These are phyloP conservation scores for Stromatinia cepivora DNA, from an alignment of 2,329 filamentous ascomycete genomes.

Conservation along the genomic window DNA sequence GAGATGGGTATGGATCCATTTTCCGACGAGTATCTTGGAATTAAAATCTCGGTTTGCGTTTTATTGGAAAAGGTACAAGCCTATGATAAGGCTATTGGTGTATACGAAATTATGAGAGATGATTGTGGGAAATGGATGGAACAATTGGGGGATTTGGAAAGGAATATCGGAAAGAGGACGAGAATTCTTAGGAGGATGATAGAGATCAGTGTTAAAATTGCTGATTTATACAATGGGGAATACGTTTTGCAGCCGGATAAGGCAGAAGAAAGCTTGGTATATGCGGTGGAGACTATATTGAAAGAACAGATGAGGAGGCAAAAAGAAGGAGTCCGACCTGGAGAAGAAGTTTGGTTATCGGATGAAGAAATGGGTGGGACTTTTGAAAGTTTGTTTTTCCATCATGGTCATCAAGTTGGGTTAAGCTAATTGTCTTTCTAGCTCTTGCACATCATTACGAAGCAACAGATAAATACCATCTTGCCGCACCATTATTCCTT, in stretches of 20 bases:
- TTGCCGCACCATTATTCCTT: constrained; percentile 83
- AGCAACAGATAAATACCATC: constrained; percentile 70
- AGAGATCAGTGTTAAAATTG: constrained; percentile 78
- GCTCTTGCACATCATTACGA: constrained; percentile 78
- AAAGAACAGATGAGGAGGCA: constrained; percentile 63
- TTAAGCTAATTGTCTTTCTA: constrained; percentile 41
- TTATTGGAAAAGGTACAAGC: constrained; percentile 78
- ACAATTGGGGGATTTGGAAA: constrained; percentile 54
- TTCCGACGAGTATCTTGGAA: constrained; percentile 85
- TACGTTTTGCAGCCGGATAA: constrained; percentile 72
- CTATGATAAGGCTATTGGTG: constrained; percentile 68
- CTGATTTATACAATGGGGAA: constrained; percentile 75
- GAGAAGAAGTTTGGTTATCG: constrained; percentile 70
- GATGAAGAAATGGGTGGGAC: constrained; percentile 71
- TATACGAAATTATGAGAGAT: constrained; percentile 72
- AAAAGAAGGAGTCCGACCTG: constrained; percentile 65
- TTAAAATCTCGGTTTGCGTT: constrained; percentile 77
- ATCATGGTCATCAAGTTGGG: not conserved
- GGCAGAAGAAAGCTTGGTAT: constrained; percentile 73
- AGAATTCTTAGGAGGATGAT: constrained; percentile 73
- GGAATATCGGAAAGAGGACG: constrained; percentile 51
- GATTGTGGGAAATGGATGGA: constrained; percentile 68
- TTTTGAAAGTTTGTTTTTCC: constrained; percentile 57
- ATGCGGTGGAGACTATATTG: constrained; percentile 78
- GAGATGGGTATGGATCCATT: constrained; percentile 81